Base-by-base conservation (phyloP, 768 basidiomycete species). In the Hericium alpestre region DNA sequence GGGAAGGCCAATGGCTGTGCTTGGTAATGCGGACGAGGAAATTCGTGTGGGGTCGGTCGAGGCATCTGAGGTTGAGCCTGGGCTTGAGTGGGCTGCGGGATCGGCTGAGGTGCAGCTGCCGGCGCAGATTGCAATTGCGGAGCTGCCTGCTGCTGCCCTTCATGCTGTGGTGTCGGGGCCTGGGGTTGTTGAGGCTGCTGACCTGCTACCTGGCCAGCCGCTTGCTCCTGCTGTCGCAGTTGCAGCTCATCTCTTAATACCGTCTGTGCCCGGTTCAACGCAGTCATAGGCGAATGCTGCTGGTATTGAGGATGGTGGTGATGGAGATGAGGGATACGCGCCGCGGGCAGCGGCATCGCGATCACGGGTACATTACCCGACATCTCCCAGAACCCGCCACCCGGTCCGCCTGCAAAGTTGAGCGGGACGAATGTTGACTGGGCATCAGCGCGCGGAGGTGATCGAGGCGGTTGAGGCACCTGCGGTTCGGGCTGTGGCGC, bases 21-120 rank as follows among this genome's bases (percentile, higher is more conserved):
- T 73, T 87, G 58, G 77, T 82, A 70, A 66, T 9, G 32, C 32
- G 32, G 32, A 7, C 78, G 50, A 91, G 86, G 43, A 90, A 91
- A 54, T 79, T 68, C 9, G 80, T 76, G 64, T 90, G 89, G 76
- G 90, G 90, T 48, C 64, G 71, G 69, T 91, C 88, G 72, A 0
- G 82, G 70, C 0, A 87, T 87, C 1, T 76, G 73, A 2, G 73
- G 69, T 87, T 87, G 90, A 23, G 68, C 59, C 54, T 73, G 76
- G 53, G 73, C 66, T 63, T 76, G 76, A 37, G 64, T 65, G 69
- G 2, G 67, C 65, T 22, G 65, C 56, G 57, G 66, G 67, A 59
- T 39, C 13, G 43, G 43, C n/a, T 46, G 7, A 10, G 43, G 9
- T n/a, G 18, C 43, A 11, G 43, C 1, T 18, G 41, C 7, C 0